Base-by-base conservation (phyloP, 768 basidiomycete species). In the Mycena belliarum region DNA sequence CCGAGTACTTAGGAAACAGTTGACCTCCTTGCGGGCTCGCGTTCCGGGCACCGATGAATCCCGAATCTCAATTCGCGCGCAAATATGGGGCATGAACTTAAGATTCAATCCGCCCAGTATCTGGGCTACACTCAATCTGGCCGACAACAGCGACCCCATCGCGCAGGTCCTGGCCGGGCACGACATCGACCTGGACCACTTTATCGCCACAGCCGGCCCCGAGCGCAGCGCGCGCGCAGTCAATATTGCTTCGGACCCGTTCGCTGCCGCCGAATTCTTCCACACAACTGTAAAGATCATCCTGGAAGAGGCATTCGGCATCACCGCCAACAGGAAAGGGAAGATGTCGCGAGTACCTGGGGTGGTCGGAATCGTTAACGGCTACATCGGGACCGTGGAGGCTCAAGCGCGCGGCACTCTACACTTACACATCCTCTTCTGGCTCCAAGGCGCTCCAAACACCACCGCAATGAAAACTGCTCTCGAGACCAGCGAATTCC, bases 91-190 rank as follows among this genome's bases (percentile, higher is more conserved):
- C 2, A 77, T 71, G 0, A 66, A 64, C 2, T 23, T 75, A 0
- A 21, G 60, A 1, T 61, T 60, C 24, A 67, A 67, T 16, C 72
- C 74, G 2, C 76, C 77, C 0, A 60, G 49, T 2, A 25, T 81
- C 0, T 82, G 80, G 79, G 58, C 76, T 2, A 82, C 79, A 0
- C 69, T 82, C 2, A 81, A 79, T 48, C 76, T 74, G 0, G 44
- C 62, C 0, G 76, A 82, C 55, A 61, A 71, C 0, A 71, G 78
- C 35, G 75, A 80, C 57, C 80, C 79, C 0, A 68, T 82, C 23
- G 76, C 73, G 0, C 79, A 81, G 51, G 69, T 82, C 0, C 66
- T 82, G 12, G 69, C 74, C 0, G 79, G 82, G 0, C 70, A 69
- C 26, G 63, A 76, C 0, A 80, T 83, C 9, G 67, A 82, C 49